phyloP scores from a whole-genome alignment of 2,329 filamentous ascomycete genomes.

The Mariannaea elegans region DNA sequence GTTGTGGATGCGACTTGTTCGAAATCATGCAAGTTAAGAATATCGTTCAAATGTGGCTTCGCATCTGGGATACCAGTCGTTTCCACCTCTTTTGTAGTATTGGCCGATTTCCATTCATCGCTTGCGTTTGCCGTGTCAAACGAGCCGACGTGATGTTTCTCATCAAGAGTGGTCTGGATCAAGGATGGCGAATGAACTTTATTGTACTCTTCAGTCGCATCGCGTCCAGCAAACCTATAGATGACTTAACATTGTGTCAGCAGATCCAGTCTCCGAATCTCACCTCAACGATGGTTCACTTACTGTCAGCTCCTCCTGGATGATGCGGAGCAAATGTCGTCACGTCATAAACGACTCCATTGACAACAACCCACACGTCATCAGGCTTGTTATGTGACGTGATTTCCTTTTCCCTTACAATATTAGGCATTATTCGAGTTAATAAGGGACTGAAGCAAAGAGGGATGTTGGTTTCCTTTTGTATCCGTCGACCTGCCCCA shows the following conservation, averaged over 20 bases:
- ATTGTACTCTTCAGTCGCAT: conserved; percentile 38
- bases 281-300: not conserved
- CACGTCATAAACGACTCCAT: conserved; percentile 70
- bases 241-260: conserved; percentile 29
- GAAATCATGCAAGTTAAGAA: conserved; percentile 41
- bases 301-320: conserved; percentile 33
- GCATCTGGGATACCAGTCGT: too few species aligned
- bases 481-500: too few species aligned
- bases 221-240: conserved; percentile 34
- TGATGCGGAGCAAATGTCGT: conserved; percentile 35
- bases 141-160: conserved; percentile 1
- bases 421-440: conserved; percentile 19
- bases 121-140: not conserved
- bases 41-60: conserved; percentile 20
- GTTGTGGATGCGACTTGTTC: conserved; percentile 28
- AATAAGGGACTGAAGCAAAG: too few species aligned
- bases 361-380: conserved; percentile 73
- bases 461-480: not conserved
- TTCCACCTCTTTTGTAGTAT: not conserved
- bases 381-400: conserved; percentile 54
- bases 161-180: conserved; percentile 28
- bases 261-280: not conserved
- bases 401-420: conserved; percentile 54
- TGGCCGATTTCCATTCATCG: not conserved
- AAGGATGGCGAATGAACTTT: conserved; percentile 33